phyloP scores from a whole-genome alignment of 2,329 filamentous ascomycete genomes.

The Didymella arachidicola region DNA sequence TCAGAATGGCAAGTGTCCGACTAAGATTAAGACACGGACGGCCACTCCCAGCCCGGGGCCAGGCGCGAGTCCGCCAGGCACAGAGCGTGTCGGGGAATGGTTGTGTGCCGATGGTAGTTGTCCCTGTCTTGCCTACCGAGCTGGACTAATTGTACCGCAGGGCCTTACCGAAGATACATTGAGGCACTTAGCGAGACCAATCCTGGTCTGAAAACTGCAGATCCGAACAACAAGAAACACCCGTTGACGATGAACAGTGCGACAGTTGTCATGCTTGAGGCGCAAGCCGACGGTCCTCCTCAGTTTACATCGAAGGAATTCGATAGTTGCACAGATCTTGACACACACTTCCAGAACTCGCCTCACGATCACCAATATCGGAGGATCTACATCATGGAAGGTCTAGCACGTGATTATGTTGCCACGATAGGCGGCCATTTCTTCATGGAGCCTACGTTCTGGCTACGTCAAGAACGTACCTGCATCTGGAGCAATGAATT shows the following conservation, averaged over 20 bases:
- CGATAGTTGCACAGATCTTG: slow-evolving; percentile 14
- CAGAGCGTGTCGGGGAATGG: slow-evolving; percentile 33
- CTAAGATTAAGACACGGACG: slow-evolving; percentile 10
- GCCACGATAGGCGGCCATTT: slow-evolving; percentile 42
- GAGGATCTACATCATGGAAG: slow-evolving; percentile 47
- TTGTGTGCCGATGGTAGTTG: slow-evolving; percentile 38
- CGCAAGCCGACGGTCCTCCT: slow-evolving; percentile 17
- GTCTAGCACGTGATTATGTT: slow-evolving; percentile 41
- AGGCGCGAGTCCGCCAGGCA: background rate
- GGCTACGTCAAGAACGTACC: slow-evolving; percentile 44
- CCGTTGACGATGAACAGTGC: slow-evolving; percentile 31
- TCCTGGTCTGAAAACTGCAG: slow-evolving; percentile 39
- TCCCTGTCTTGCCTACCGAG: background rate
- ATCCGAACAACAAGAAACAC: slow-evolving; percentile 39
- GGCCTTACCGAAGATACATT: slow-evolving; percentile 42
- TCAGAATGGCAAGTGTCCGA: background rate
- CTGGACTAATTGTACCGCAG: slow-evolving; percentile 26
- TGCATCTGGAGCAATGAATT: slow-evolving; percentile 49
- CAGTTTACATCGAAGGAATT: slow-evolving; percentile 16
- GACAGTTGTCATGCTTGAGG: slow-evolving; percentile 38
- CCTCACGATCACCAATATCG: slow-evolving; percentile 4
- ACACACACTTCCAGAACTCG: slow-evolving; percentile 25
- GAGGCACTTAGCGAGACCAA: slow-evolving; percentile 39
- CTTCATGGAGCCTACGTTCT: slow-evolving; percentile 47
- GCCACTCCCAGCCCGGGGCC: slow-evolving; percentile 7